Evolutionary conservation across 305 asterid genomes (phyloP).

Genomic region (Fraxinus angustifolia): DNA sequence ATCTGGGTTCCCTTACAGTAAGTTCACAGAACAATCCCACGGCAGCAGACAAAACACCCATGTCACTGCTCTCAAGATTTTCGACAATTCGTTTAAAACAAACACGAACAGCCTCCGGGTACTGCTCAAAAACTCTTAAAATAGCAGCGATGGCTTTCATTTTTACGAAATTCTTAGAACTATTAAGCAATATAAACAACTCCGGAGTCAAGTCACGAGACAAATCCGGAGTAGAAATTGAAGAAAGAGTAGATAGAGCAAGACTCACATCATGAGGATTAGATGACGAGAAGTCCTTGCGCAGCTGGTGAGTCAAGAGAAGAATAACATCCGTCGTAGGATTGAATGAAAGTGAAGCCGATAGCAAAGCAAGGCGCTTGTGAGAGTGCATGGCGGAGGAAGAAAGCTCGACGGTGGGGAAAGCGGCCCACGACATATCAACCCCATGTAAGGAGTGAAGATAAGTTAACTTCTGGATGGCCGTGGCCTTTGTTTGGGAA

Average conservation of each 20-base stretch:
- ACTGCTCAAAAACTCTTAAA: conserved; percentile 65
- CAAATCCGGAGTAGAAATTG: conserved; percentile 70
- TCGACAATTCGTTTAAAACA: conserved; percentile 88
- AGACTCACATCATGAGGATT: conserved; percentile 72
- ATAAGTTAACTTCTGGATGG: conserved; percentile 78
- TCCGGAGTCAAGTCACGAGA: conserved; percentile 87
- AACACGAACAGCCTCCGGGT: conserved; percentile 85
- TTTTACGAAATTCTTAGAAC: conserved; percentile 47
- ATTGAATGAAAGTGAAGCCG: conserved; percentile 76
- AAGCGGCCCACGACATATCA: conserved; percentile 85
- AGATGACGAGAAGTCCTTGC: conserved; percentile 72
- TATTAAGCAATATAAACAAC: conserved; percentile 57
- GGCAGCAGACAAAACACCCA: conserved; percentile 66
- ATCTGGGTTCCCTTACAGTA: conserved; percentile 60
- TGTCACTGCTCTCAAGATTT: conserved; percentile 63
- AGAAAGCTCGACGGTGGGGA: conserved; percentile 82
- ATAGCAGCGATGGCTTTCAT: conserved; percentile 65
- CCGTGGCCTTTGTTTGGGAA: conserved; percentile 63
- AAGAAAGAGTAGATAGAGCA: conserved; percentile 62
- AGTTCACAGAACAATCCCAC: conserved; percentile 90
- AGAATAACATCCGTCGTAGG: conserved; percentile 89
- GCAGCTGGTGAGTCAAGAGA: conserved; percentile 85
- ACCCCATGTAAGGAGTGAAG: conserved; percentile 74
- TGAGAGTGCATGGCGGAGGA: conserved; percentile 57
- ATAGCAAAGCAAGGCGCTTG: conserved; percentile 69